Evolutionary conservation across 805 yeast species (phyloP).

Genomic region (Pichia thaimueangensis): DNA sequence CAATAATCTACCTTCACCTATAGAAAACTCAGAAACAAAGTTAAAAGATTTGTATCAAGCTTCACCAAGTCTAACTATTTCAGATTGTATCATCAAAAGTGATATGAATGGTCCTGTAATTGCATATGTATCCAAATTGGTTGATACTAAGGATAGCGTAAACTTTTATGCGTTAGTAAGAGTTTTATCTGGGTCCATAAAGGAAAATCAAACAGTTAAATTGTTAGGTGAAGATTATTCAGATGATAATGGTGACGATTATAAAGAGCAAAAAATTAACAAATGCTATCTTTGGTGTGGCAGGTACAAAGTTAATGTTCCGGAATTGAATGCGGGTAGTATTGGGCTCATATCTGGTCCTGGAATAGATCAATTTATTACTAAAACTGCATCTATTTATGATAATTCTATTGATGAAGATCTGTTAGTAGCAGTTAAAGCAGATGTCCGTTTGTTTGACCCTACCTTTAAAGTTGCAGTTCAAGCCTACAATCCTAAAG

Average conservation of each 20-base stretch:
- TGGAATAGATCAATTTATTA: slow-evolving; percentile 43
- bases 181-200: slow-evolving; percentile 54
- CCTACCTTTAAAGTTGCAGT: slow-evolving; percentile 77
- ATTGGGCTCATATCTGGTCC: slow-evolving; percentile 60
- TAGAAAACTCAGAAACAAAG: slow-evolving; percentile 25
- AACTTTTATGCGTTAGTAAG: slow-evolving; percentile 54
- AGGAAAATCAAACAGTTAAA: slow-evolving; percentile 39
- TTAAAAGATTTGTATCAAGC: slow-evolving; percentile 26
- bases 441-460: slow-evolving; percentile 39
- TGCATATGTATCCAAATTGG: slow-evolving; percentile 53
- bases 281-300: slow-evolving; percentile 57
- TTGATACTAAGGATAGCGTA: slow-evolving; percentile 47
- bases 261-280: slow-evolving; percentile 33
- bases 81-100: slow-evolving; percentile 25
- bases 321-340: slow-evolving; percentile 45
- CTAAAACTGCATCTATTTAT: slow-evolving; percentile 56
- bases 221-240: slow-evolving; percentile 51
- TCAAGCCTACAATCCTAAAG: slow-evolving; percentile 75
- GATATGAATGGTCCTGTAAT: slow-evolving; percentile 37
- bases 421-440: slow-evolving; percentile 32
- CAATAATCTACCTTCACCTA: slow-evolving; percentile 34
- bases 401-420: slow-evolving; percentile 23
- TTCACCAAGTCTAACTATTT: slow-evolving; percentile 15
- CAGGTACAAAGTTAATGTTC: slow-evolving; percentile 55
- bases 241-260: slow-evolving; percentile 49